A percentile compares a stretch with the other conserved stretches of the same genome.
Conservation (phyloP, 2,329 filamentous ascomycete species). For the Ceratocystis destructans region DNA sequence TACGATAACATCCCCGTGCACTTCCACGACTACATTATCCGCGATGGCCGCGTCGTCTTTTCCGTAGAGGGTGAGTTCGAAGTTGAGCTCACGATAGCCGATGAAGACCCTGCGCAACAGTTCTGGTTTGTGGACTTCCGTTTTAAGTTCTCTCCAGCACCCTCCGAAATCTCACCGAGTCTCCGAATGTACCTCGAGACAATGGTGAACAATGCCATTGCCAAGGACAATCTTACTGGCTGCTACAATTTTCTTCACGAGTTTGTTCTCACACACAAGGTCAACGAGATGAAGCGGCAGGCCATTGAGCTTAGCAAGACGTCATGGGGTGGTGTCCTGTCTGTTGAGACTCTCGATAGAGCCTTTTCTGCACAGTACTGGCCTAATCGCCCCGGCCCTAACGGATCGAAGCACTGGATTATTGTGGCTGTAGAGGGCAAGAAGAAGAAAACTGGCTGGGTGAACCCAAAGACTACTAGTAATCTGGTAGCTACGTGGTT, state of each 20-base stretch:
- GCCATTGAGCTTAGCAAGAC: conserved; percentile 53
- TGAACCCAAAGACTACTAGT: conserved; percentile 36
- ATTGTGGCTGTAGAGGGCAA: conserved; percentile 70
- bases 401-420: conserved; percentile 72
- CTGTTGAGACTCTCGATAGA: conserved; percentile 66
- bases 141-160: conserved; percentile 62
- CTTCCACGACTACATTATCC: conserved; percentile 64
- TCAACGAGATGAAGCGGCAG: conserved; percentile 68
- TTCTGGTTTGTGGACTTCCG: conserved; percentile 92
- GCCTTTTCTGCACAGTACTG: conserved; percentile 86
- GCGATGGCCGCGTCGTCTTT: conserved; percentile 83
- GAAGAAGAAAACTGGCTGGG: conserved; percentile 31
- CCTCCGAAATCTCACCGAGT: conserved; percentile 44
- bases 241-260: conserved; percentile 83
- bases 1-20: conserved; percentile 59
- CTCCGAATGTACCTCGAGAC: conserved; percentile 54
- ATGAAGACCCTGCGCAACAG: conserved; percentile 68
- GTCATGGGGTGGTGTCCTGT: conserved; percentile 65
- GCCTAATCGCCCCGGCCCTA: conserved; percentile 41
- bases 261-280: conserved; percentile 78
- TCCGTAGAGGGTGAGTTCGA: conserved; percentile 74
- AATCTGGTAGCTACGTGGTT: conserved; percentile 64
- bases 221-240: conserved; percentile 55
- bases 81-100: conserved; percentile 78
- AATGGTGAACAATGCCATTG: conserved; percentile 58